These are phyloP conservation scores for Westerdykella ornata DNA, from an alignment of 2,329 filamentous ascomycete species.

Conservation along the genomic window DNA sequence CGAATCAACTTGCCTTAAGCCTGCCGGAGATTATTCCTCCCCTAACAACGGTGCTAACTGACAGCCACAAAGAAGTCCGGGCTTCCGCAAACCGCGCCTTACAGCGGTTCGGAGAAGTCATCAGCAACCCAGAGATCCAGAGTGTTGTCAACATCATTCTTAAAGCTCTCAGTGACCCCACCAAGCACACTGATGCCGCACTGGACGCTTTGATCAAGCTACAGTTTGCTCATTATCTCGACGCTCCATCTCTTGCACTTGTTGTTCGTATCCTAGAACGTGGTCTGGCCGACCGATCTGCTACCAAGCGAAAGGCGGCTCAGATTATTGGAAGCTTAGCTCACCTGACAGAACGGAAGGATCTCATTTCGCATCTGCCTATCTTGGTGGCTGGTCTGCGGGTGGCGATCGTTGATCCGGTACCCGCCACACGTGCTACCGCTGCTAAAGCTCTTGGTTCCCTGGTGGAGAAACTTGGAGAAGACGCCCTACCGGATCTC, in stretches of 20 bases:
- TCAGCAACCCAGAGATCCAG: conserved; percentile 96
- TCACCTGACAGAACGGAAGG: conserved; percentile 92
- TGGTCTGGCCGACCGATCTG: conserved; percentile 81
- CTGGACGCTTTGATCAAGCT: conserved; percentile 93
- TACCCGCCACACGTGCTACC: conserved; percentile 91
- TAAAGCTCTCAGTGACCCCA: conserved; percentile 94
- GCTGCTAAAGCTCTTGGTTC: conserved; percentile 94
- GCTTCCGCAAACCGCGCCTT: conserved; percentile 87
- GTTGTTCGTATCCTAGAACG: conserved; percentile 94
- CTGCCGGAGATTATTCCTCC: conserved; percentile 96
- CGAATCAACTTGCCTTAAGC: conserved; percentile 85
- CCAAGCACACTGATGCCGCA: conserved; percentile 92
- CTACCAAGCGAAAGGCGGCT: conserved; percentile 90
- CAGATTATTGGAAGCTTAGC: conserved; percentile 98
- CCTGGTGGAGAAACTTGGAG: conserved; percentile 94
- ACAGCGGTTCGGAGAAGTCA: conserved; percentile 97
- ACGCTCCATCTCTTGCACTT: conserved; percentile 88
- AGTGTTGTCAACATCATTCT: conserved; percentile 82
- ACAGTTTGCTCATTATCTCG: conserved; percentile 97
- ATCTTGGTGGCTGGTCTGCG: conserved; percentile 88
- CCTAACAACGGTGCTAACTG: conserved; percentile 85
- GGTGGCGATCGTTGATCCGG: conserved; percentile 84
- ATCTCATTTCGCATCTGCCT: conserved; percentile 82
- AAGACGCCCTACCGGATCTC: conserved; percentile 92
- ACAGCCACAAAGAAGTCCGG: conserved; percentile 96